Base-by-base conservation (phyloP, 2,329 filamentous ascomycete species). In the Microdochium nivale region DNA sequence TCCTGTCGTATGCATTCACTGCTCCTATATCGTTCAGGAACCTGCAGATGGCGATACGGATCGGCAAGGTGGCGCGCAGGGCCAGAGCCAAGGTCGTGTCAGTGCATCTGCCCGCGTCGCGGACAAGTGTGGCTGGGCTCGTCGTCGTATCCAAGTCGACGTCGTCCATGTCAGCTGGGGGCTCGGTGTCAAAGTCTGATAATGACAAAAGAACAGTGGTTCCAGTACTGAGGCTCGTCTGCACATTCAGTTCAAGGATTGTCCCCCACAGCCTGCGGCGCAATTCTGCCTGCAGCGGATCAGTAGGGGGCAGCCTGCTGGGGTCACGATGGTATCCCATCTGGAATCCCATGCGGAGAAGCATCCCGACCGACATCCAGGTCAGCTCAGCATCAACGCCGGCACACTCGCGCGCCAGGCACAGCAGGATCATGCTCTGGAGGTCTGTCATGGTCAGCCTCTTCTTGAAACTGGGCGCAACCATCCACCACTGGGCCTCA, bases 301-400 rank as follows among this genome's bases (percentile, higher is more conserved):
- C 70, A 68, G 78, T 75, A 21, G 70, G 67, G 7, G 70, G 68
- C 3, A 81, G 70, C 52, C 71, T 65, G 27, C 66, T 69, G 0
- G 80, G 79, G 51, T 83, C 80, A 1, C 77, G 72, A 59, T 84
- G 79, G 5, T 83, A 66, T 3, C 80, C 80, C 71, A 82, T 80
- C 51, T 72, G 72, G 59, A 83, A 75, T 50, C 79, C 80, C 8
- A 71, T 73, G 11, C 79, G 69, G n/a, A 81, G 53, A 11, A 82
- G 54, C 0, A 68, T 63, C 1, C 80, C 80, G 0, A 72, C 67
- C 2, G 73, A 68, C 30, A 78, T 70, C 78, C 78, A 83, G 1
- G 71, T 67, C 3, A 80, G 59, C 54, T 83, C 79, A 4, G 70
- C 70, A 3, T 71, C 72, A 3, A 80, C 67, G 13, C 68, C 70